Percentiles rank a stretch among this genome's conserved stretches.
Evolutionary conservation across 1,139 yeast genomes (phyloP).

Genomic region (Candida gigantensis): DNA sequence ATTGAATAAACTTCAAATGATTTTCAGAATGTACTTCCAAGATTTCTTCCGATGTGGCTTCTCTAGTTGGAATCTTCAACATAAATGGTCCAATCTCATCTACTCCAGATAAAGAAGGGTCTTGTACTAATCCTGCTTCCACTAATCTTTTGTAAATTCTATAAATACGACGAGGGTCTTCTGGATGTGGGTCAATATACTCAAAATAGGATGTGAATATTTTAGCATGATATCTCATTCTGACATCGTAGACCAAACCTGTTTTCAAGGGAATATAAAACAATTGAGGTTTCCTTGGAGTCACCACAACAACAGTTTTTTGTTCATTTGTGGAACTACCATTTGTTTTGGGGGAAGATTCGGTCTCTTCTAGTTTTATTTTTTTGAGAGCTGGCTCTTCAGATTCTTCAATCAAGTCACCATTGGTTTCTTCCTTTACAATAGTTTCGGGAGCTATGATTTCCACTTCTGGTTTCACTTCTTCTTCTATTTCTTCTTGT

Average conservation of each 20-base stretch:
- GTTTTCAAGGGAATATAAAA: constrained; percentile 78
- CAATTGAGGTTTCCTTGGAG: constrained; percentile 55
- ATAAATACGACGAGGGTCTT: constrained; percentile 95
- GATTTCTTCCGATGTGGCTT: constrained; percentile 85
- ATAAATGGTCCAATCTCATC: constrained; percentile 85
- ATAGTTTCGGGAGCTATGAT: no score
- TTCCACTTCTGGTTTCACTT: constrained; percentile 1
- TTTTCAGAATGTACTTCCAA: constrained; percentile 81
- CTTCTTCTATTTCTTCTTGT: constrained; percentile 2
- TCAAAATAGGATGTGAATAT: constrained; percentile 89
- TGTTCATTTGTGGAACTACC: background rate
- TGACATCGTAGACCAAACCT: constrained; percentile 92
- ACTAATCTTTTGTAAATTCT: constrained; percentile 91
- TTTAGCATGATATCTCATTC: constrained; percentile 97
- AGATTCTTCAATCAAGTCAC: no score
- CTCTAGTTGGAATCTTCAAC: constrained; percentile 87
- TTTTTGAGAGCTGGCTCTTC: constrained; percentile 13
- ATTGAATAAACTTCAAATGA: constrained; percentile 73
- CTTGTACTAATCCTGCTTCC: constrained; percentile 86
- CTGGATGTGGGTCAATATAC: constrained; percentile 98
- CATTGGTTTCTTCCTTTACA: constrained; percentile 2
- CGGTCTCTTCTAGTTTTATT: constrained; percentile 14
- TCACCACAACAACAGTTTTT: constrained; percentile 51
- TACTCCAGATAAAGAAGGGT: constrained; percentile 76
- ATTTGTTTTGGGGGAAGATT: constrained; percentile 1